Evolutionary conservation across 2,329 filamentous ascomycete genomes (phyloP).

Genomic region (Botrytis medusae): DNA sequence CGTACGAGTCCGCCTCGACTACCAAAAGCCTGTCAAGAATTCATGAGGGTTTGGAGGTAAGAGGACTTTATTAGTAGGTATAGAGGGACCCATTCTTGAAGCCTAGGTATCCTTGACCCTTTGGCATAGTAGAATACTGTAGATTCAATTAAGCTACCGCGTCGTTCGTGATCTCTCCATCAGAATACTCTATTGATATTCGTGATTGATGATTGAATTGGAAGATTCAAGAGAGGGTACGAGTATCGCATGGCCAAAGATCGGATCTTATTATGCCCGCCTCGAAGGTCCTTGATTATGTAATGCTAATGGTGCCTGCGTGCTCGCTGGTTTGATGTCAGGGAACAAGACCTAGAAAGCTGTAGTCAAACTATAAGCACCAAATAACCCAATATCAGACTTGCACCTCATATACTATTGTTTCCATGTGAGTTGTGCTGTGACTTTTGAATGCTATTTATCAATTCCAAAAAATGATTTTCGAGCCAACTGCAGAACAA

Average conservation of each 20-base stretch:
- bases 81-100: neutral
- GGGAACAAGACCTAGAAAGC: slow-evolving; percentile 8
- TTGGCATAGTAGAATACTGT: neutral
- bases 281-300: slow-evolving; percentile 6
- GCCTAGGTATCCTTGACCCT: neutral
- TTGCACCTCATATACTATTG: slow-evolving; percentile 5
- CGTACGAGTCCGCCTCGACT: neutral
- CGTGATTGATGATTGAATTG: neutral
- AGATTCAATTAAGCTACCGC: neutral
- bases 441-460: slow-evolving; percentile 3
- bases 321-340: slow-evolving; percentile 10
- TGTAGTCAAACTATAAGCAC: slow-evolving; percentile 11
- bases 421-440: neutral
- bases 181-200: neutral
- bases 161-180: neutral
- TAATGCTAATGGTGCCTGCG: neutral
- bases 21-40: neutral
- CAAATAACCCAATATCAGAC: slow-evolving; percentile 17
- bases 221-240: neutral
- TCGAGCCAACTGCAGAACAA: slow-evolving; percentile 11
- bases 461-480: slow-evolving; percentile 9
- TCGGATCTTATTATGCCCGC: slow-evolving; percentile 17
- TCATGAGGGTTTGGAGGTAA: neutral
- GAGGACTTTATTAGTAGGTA: neutral
- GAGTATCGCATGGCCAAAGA: neutral